Conservation (phyloP, 2,329 filamentous ascomycete species). For the Arthrobotrys conoides region DNA sequence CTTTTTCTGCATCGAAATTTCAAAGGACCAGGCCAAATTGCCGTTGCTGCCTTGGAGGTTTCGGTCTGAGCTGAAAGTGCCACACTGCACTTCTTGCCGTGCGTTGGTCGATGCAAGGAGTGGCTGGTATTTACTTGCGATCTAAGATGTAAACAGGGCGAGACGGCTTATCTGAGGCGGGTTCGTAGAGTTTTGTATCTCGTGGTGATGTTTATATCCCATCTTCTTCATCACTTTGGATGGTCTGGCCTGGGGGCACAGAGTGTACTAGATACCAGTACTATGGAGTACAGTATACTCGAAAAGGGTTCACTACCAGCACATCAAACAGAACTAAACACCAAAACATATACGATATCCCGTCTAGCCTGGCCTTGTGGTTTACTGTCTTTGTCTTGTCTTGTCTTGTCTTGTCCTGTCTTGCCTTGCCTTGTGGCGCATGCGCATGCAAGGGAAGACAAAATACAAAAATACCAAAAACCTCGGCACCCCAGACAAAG, state of each 20-base stretch:
- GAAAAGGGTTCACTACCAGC: neutral
- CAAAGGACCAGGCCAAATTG: slow-evolving; percentile 34
- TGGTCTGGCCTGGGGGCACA: no score
- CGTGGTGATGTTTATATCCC: slow-evolving; percentile 12
- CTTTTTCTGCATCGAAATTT: slow-evolving; percentile 30
- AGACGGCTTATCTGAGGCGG: no score
- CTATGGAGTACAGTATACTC: neutral
- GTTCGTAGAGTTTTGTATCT: neutral
- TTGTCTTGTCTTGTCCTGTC: neutral
- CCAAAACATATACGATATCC: no score
- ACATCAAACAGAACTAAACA: slow-evolving; percentile 1
- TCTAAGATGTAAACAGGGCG: slow-evolving; percentile 1
- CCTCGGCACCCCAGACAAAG: slow-evolving; percentile 29
- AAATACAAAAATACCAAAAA: neutral
- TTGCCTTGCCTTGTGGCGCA: slow-evolving; percentile 8
- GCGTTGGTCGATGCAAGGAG: slow-evolving; percentile 33
- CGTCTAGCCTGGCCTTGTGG: no score
- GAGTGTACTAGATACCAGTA: no score
- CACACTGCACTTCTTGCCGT: slow-evolving; percentile 48
- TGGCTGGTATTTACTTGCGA: slow-evolving; percentile 28
- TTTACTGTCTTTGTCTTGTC: no score
- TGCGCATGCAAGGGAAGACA: slow-evolving; percentile 13
- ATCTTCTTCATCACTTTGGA: no score
- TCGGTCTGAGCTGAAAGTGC: slow-evolving; percentile 47
- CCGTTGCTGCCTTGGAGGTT: slow-evolving; percentile 41